Conservation (phyloP, 441 rosid species). For the Isatis lusitanica region DNA sequence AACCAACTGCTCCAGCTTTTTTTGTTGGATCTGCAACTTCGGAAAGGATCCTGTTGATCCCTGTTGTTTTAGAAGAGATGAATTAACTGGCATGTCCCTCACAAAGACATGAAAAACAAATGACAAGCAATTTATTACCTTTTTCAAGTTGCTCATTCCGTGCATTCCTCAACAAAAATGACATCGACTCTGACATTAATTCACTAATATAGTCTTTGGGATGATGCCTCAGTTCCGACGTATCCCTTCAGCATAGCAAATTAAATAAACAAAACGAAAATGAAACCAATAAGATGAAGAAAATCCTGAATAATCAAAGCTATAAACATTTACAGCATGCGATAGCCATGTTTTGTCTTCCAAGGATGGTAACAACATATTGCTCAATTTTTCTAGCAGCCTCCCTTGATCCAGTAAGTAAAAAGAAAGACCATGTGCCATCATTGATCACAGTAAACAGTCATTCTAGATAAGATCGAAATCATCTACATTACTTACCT, state of each 20-base stretch:
- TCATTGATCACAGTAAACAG: conserved; percentile 7
- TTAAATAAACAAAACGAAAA: conserved; percentile 16
- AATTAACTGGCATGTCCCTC: conserved; percentile 7
- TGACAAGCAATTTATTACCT: conserved; percentile 49
- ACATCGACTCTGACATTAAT: conserved; percentile 74
- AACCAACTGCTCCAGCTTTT: conserved; percentile 64
- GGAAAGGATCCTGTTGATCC: conserved; percentile 61
- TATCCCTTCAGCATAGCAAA: conserved; percentile 52
- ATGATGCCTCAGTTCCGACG: conserved; percentile 67
- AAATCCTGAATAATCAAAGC: background rate
- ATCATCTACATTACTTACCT: conserved; percentile 50
- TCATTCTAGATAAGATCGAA: conserved; percentile 8
- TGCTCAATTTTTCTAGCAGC: background rate
- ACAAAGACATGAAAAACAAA: conserved; percentile 5
- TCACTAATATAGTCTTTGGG: conserved; percentile 66
- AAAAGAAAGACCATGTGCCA: conserved; percentile 7
- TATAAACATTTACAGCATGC: background rate
- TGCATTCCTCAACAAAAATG: conserved; percentile 91
- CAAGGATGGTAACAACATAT: conserved; percentile 1
- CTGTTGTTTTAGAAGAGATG: conserved; percentile 44
- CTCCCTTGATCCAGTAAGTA: background rate
- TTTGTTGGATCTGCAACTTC: conserved; percentile 56
- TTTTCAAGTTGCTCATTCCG: conserved; percentile 51
- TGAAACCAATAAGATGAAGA: background rate
- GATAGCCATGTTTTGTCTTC: background rate